Conservation (phyloP, 2,329 filamentous ascomycete species). For the Fusarium anthophilum region DNA sequence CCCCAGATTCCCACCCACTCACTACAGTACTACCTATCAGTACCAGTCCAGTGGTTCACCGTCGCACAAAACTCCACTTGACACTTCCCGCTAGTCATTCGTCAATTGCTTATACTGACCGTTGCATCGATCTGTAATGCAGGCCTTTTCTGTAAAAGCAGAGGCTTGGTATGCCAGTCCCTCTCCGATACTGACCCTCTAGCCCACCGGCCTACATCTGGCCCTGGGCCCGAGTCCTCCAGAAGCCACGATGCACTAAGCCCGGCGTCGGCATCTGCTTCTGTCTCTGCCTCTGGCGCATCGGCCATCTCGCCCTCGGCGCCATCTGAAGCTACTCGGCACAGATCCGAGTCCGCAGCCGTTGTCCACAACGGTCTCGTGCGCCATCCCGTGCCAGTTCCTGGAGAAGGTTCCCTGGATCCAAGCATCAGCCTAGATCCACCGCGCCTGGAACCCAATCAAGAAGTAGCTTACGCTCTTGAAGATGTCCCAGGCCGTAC, state of each 20-base stretch:
- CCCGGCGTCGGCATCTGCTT: conserved; percentile 12
- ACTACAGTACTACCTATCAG: neutral
- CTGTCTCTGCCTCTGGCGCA: conserved; percentile 15
- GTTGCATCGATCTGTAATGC: neutral
- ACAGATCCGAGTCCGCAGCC: conserved; percentile 27
- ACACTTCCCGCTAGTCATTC: neutral
- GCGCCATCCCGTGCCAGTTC: conserved; percentile 11
- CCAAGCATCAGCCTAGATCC: conserved; percentile 1
- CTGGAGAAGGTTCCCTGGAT: neutral
- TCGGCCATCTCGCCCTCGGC: conserved; percentile 26
- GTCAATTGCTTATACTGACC: conserved; percentile 14
- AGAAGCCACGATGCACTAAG: conserved; percentile 2
- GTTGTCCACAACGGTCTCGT: conserved; percentile 42
- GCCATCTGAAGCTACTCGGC: conserved; percentile 11
- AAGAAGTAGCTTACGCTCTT: conserved; percentile 46
- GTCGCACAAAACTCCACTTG: neutral
- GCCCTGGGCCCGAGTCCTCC: conserved; percentile 4
- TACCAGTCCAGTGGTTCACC: neutral
- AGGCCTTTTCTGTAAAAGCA: conserved; percentile 49
- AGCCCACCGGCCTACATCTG: neutral
- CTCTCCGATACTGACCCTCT: conserved; percentile 35
- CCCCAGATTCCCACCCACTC: neutral
- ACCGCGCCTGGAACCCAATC: conserved; percentile 2
- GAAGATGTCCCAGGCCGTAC: conserved; percentile 55
- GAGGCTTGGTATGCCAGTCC: conserved; percentile 47